Conservation (phyloP, 306 rosid genomes). For the Vigna angularis region DNA sequence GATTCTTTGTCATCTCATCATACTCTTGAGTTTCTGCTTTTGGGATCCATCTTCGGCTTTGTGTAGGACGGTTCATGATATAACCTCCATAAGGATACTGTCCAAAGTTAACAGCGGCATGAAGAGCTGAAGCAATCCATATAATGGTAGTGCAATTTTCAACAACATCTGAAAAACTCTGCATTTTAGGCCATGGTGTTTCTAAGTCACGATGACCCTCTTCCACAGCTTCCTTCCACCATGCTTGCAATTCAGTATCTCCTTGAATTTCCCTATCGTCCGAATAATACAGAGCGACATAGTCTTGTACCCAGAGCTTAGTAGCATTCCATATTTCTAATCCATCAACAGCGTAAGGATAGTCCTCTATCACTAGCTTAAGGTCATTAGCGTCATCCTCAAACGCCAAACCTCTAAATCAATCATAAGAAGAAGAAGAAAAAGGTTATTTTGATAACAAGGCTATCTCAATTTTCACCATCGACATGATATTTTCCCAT, state of each 20-base stretch:
- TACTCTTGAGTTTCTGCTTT: slow-evolving; percentile 58
- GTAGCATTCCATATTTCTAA: slow-evolving; percentile 66
- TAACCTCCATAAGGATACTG: slow-evolving; percentile 78
- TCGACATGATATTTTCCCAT: not conserved
- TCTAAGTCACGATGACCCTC: not conserved
- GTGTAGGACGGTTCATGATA: slow-evolving; percentile 69
- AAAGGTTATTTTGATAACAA: not conserved
- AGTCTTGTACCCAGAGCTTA: slow-evolving; percentile 62
- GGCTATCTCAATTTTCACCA: no score
- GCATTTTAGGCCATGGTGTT: not conserved
- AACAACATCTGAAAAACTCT: not conserved
- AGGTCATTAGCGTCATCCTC: slow-evolving; percentile 62
- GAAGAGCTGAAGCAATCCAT: not conserved
- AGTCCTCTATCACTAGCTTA: slow-evolving; percentile 65
- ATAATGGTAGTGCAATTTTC: not conserved
- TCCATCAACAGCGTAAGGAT: slow-evolving; percentile 65
- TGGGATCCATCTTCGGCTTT: slow-evolving; percentile 61
- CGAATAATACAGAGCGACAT: slow-evolving; percentile 55
- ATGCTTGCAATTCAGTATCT: not conserved
- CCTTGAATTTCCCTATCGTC: accelerated
- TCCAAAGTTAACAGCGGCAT: not conserved
- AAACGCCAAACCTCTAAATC: slow-evolving; percentile 62
- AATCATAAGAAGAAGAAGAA: not conserved
- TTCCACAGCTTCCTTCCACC: not conserved
- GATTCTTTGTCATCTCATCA: slow-evolving; percentile 57